A percentile compares a stretch with the other conserved stretches of the same genome.
Evolutionary conservation across 306 rosid genomes (phyloP).

Genomic region (Rosa persica): DNA sequence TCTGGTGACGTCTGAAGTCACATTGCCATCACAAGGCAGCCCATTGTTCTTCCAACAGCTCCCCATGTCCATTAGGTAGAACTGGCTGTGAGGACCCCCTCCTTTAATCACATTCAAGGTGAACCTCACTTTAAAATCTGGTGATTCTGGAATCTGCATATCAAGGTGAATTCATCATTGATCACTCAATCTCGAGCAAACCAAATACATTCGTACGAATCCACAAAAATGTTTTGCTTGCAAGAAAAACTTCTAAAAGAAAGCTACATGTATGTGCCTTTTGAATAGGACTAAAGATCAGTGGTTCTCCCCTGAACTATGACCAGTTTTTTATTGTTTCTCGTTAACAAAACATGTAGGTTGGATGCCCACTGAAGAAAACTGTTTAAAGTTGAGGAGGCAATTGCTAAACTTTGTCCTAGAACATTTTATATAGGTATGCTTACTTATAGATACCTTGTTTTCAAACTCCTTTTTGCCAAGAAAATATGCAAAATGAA

Average conservation of each 20-base stretch:
- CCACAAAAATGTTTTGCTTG: not conserved
- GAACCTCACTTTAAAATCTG: conserved; percentile 54
- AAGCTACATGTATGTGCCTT: not conserved
- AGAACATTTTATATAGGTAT: not conserved
- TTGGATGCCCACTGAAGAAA: not conserved
- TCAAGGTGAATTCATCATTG: not conserved
- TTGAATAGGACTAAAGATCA: not conserved
- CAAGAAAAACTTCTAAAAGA: not conserved
- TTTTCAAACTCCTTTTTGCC: not conserved
- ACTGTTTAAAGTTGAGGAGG: not conserved
- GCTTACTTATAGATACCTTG: not conserved
- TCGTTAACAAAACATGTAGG: not conserved
- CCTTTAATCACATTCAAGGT: conserved; percentile 41
- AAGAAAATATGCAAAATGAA: not conserved
- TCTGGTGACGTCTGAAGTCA: conserved; percentile 63
- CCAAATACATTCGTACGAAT: not conserved
- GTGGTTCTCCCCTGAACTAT: not conserved
- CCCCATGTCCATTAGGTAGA: conserved; percentile 75
- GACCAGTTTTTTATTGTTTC: not conserved
- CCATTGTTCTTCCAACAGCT: conserved; percentile 88
- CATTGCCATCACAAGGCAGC: conserved; percentile 63
- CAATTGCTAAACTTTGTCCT: not conserved
- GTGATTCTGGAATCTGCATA: conserved; percentile 64
- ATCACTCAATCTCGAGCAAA: not conserved
- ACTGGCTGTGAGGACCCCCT: conserved; percentile 60